Percentiles rank a stretch among this genome's conserved stretches.
phyloP scores from a whole-genome alignment of 2,329 filamentous ascomycete genomes.

The Mycosphaerella arachidis region DNA sequence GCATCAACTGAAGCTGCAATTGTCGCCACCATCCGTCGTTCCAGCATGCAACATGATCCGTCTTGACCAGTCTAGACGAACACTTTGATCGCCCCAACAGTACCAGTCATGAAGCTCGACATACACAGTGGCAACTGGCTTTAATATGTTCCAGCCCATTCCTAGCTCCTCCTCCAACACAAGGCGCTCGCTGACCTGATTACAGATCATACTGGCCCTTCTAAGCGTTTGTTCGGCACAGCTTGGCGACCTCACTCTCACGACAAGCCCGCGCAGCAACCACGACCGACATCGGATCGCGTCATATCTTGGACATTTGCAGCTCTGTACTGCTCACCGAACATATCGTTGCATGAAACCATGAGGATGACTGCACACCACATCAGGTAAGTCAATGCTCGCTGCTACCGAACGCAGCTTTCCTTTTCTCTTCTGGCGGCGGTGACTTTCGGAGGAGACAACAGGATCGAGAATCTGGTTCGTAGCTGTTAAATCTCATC shows the following conservation, averaged over 20 bases:
- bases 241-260: not conserved
- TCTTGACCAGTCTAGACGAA: not conserved
- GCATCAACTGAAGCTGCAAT: not conserved
- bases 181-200: not conserved
- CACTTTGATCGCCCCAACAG: not conserved
- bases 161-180: not conserved
- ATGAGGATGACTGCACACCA: not conserved
- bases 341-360: not conserved
- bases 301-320: not conserved
- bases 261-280: not conserved
- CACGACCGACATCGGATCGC: no score
- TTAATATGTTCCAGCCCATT: not conserved
- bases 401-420: constrained; percentile 2
- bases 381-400: not conserved
- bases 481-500: not conserved
- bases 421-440: not conserved
- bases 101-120: not conserved
- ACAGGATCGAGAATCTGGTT: not conserved
- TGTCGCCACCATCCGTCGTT: not conserved
- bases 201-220: not conserved
- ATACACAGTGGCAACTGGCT: not conserved
- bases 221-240: no score
- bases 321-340: not conserved
- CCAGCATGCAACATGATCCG: not conserved
- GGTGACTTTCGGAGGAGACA: not conserved